These are phyloP conservation scores for Cyberlindnera xishuangbannaensis DNA, from an alignment of 805 yeast genomes.

Conservation along the genomic window DNA sequence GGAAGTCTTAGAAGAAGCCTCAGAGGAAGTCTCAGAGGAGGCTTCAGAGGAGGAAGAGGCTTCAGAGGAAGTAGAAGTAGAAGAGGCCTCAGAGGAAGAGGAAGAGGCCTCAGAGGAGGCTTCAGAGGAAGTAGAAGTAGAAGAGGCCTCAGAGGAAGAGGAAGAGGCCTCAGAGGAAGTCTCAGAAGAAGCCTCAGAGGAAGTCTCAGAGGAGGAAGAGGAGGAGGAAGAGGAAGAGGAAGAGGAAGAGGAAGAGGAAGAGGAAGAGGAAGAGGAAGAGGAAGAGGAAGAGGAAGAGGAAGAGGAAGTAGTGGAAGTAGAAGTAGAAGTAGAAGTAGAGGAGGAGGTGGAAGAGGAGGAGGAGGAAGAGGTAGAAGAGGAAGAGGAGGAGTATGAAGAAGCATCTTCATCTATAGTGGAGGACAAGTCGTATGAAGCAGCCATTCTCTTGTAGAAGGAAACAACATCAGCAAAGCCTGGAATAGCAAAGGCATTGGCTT, in stretches of 20 bases:
- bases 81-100: slow-evolving; percentile 3
- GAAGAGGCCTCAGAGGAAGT: slow-evolving; percentile 1
- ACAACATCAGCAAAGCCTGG: slow-evolving; percentile 10
- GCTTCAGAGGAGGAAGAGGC: slow-evolving; percentile 3
- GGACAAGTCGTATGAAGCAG: background rate
- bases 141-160: slow-evolving; percentile 3
- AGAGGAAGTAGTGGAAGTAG: slow-evolving; percentile 9
- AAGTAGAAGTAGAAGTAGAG: slow-evolving; percentile 6
- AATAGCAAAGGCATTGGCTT: slow-evolving; percentile 11
- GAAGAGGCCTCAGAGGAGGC: slow-evolving; percentile 4
- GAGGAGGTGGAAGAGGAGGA: slow-evolving; percentile 3
- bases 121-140: background rate
- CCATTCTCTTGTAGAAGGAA: slow-evolving; percentile 8
- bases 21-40: slow-evolving; percentile 6
- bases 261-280: slow-evolving; percentile 6
- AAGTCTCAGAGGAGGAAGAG: slow-evolving; percentile 12
- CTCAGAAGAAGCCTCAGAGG: slow-evolving; percentile 2
- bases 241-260: slow-evolving; percentile 9
- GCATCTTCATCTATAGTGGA: slow-evolving; percentile 12
- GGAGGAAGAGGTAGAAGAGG: slow-evolving; percentile 3
- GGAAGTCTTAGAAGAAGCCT: background rate
- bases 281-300: slow-evolving; percentile 10
- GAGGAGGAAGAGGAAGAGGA: slow-evolving; percentile 12
- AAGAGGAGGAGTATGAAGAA: slow-evolving; percentile 10
- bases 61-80: slow-evolving; percentile 1